Evolutionary conservation across 1,284 basidiomycete species (phyloP), one percentile per base, ranked within the genome.

Genomic region (Veloboletus limbatus): DNA sequence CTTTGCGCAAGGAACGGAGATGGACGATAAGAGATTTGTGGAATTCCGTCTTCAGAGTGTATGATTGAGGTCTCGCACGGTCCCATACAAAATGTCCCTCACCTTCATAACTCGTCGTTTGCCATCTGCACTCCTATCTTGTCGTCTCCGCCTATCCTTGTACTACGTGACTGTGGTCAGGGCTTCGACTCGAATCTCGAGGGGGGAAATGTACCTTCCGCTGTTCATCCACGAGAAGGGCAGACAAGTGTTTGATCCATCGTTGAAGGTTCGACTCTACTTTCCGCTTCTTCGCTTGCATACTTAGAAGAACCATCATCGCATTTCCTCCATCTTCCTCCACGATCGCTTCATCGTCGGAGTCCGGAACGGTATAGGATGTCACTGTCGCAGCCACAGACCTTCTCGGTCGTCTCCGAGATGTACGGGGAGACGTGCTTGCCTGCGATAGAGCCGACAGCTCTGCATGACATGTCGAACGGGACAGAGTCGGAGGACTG

Each of bases 351-450:
- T 86, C 85, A 53, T 86, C 85, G 57, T 88, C 85, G 10, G 83
- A 87, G 59, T 82, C 82, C 1, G 84, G 82, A 18, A 83, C 67
- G 6, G 71, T 74, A 57, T 88, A 88, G 10, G 82, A 85, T 38
- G 70, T 73, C 20, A 77, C 71, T 14, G 69, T 64, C 21, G 69
- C 59, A 16, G 79, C 75, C 3, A 74, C 74, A 32, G 75, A 74
- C 36, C 85, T 72, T 30, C 83, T 76, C 13, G 81, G 81, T 42
- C 82, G 71, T 54, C 79, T 81, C 57, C 70, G 74, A 47, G 67
- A 64, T 34, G 47, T 40, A 24, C 68, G 68, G 6, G 59, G 51
- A 25, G 56, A 35, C 34, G 41, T 48, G 27, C 27, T 47, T 27
- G 47, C 25, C 11, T 43, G 48, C 6, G 38, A 32, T 32, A 39